phyloP scores from a whole-genome alignment of 2,329 filamentous ascomycete genomes.

The Penicillium sp. region DNA sequence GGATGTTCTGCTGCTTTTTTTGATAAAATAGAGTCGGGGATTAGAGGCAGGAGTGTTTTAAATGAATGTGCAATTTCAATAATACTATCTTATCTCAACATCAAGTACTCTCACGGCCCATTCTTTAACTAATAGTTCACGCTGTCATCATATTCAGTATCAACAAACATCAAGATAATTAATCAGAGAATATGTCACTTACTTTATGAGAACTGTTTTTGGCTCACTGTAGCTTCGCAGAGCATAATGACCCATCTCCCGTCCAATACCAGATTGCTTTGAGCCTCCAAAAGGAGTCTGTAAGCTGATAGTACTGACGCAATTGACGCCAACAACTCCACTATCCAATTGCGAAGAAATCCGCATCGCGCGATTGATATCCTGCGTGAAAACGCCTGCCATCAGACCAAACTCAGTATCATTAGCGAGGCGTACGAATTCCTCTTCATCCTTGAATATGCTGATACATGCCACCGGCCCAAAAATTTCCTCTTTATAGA shows the following conservation, averaged over 20 bases:
- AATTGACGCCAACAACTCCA: not conserved
- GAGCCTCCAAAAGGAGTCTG: slow-evolving; percentile 43
- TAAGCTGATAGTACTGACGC: no score
- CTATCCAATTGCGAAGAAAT: not conserved
- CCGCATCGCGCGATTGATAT: not conserved
- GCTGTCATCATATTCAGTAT: not conserved
- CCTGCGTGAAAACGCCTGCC: not conserved
- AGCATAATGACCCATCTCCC: slow-evolving; percentile 58
- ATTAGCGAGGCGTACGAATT: not conserved
- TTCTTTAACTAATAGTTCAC: not conserved
- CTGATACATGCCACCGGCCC: not conserved
- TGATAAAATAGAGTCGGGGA: no score
- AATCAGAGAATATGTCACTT: not conserved
- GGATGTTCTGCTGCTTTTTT: no score
- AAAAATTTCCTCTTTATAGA: not conserved
- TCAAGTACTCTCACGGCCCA: no score
- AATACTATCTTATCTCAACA: no score
- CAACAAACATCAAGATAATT: not conserved
- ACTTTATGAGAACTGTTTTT: slow-evolving; percentile 25
- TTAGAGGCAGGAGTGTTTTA: no score
- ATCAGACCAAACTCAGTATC: not conserved
- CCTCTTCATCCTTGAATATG: not conserved
- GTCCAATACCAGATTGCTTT: slow-evolving; percentile 58
- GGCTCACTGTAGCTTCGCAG: slow-evolving; percentile 50
- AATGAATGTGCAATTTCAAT: no score